phyloP scores from a whole-genome alignment of 2,329 filamentous ascomycete species.

The Chaetomium olivaceum region DNA sequence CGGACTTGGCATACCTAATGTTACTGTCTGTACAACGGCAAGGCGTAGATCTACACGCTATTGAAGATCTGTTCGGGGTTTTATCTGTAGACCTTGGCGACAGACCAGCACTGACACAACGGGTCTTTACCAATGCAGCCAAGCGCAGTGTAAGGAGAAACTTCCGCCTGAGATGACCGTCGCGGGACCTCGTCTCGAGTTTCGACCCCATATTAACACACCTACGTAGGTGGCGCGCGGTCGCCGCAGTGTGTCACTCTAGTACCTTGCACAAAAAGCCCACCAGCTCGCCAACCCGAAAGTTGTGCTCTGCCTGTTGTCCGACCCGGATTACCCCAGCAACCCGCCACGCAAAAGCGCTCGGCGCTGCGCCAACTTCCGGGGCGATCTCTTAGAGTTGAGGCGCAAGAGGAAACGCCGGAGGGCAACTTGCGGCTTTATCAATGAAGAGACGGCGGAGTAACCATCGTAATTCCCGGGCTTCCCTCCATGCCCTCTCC shows the following conservation, averaged over 20 bases:
- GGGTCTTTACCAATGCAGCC: neutral
- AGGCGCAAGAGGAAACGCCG: neutral
- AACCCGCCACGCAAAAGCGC: conserved; percentile 6
- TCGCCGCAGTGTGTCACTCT: conserved; percentile 2
- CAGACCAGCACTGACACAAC: neutral
- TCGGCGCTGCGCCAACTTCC: neutral
- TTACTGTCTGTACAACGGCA: conserved; percentile 9
- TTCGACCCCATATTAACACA: neutral
- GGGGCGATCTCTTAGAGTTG: neutral
- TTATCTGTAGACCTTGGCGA: conserved; percentile 8
- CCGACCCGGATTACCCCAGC: conserved; percentile 17
- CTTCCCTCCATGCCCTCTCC: neutral
- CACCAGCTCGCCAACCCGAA: neutral
- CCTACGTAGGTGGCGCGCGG: conserved; percentile 12
- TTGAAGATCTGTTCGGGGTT: neutral
- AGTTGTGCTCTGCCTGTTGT: neutral
- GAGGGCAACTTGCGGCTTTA: neutral
- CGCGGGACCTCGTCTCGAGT: neutral
- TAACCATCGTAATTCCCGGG: neutral
- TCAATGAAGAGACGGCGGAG: conserved; percentile 9
- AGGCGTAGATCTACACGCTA: conserved; percentile 6
- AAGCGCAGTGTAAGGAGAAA: neutral
- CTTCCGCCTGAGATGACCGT: neutral
- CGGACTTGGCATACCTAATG: conserved; percentile 21
- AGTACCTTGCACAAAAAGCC: conserved; percentile 9